These are phyloP conservation scores for Pseudogymnoascus sp. DNA, from an alignment of 2,329 filamentous ascomycete species.

Conservation along the genomic window DNA sequence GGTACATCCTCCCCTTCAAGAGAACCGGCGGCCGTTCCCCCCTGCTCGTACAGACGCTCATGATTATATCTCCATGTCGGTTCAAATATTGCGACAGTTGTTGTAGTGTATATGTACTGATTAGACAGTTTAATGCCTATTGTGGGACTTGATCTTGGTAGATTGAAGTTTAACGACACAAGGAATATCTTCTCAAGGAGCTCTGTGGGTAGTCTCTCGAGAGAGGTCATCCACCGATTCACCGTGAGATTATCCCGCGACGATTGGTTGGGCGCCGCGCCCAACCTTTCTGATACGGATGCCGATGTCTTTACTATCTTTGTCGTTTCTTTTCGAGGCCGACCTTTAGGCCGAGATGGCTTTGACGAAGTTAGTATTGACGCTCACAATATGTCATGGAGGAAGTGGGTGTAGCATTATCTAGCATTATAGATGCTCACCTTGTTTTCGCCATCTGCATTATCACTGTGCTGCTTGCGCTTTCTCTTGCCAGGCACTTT, in stretches of 20 bases:
- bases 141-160: conserved; percentile 25
- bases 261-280: conserved; percentile 12
- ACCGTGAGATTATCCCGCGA: conserved; percentile 24
- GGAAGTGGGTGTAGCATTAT: background rate
- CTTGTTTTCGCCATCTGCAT: background rate
- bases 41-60: background rate
- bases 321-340: background rate
- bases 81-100: conserved; percentile 22
- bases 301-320: background rate
- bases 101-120: conserved; percentile 19
- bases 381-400: background rate
- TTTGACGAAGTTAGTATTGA: background rate
- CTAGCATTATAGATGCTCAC: background rate
- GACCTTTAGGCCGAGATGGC: background rate
- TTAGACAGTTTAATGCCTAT: conserved; percentile 26
- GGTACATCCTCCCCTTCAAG: background rate
- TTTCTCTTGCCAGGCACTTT: conserved; percentile 25
- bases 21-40: background rate
- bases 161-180: conserved; percentile 22
- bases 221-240: conserved; percentile 21
- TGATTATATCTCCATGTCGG: conserved; percentile 20
- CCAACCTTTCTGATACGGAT: background rate
- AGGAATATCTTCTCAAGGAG: conserved; percentile 25
- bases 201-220: conserved; percentile 27
- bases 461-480: conserved; percentile 16